Evolutionary conservation across 2,329 filamentous ascomycete genomes (phyloP).

Genomic region (Teratosphaeria pseudoeucalypti): DNA sequence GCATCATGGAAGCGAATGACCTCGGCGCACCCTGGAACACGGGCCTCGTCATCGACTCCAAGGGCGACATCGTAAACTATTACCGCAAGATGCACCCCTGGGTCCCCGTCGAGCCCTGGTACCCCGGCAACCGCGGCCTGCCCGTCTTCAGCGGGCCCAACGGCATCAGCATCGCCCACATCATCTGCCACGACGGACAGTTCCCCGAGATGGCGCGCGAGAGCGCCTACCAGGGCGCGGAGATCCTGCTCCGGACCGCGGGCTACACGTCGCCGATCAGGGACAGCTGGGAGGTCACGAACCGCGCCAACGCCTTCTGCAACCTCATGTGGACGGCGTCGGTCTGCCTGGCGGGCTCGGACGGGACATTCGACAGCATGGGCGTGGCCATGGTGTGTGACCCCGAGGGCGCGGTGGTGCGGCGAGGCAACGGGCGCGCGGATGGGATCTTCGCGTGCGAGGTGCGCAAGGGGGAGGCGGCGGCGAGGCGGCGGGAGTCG

Average conservation of each 20-base stretch:
- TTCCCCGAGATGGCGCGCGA: conserved; percentile 22
- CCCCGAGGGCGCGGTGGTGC: conserved; percentile 15
- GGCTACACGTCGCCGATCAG: conserved; percentile 19
- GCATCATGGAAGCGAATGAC: conserved; percentile 21
- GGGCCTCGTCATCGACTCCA: conserved; percentile 14
- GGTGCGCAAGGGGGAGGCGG: conserved; percentile 15
- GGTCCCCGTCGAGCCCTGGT: conserved; percentile 11
- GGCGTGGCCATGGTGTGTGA: conserved; percentile 18
- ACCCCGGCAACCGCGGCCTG: conserved; percentile 17
- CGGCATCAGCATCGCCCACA: conserved; percentile 16
- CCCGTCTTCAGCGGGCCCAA: conserved; percentile 14
- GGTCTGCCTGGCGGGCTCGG: conserved; percentile 18
- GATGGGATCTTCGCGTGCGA: conserved; percentile 20
- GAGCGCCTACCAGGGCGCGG: conserved; percentile 18
- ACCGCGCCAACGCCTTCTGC: conserved; percentile 16
- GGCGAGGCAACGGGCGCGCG: conserved; percentile 10
- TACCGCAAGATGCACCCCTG: conserved; percentile 22
- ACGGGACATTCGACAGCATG: conserved; percentile 19
- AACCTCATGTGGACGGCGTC: conserved; percentile 20
- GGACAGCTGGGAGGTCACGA: conserved; percentile 17
- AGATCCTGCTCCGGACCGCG: conserved; percentile 17
- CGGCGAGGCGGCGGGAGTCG: conserved; percentile 12
- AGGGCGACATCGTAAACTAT: conserved; percentile 16
- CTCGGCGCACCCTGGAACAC: conserved; percentile 19
- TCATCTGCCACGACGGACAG: conserved; percentile 22